Evolutionary conservation across 441 rosid genomes (phyloP), one percentile per base, ranked within the genome.

Genomic region (Populus hybrid): DNA sequence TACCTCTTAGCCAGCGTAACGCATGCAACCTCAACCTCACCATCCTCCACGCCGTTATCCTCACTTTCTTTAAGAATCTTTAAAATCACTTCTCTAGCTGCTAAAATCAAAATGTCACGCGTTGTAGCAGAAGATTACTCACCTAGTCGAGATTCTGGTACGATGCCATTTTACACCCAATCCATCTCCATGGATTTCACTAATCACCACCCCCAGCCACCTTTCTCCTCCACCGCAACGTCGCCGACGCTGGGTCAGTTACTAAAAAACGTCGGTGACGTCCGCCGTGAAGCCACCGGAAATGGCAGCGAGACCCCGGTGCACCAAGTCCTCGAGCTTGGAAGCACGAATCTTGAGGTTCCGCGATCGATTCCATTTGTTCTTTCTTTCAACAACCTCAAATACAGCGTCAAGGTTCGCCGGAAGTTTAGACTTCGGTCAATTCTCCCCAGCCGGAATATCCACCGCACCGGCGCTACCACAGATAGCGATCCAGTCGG

Each of bases 281-380:
- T 75, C 2, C 78, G 88, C 5, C 89, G 91, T 80, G 87, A 90
- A 74, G 85, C 78, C 28, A 80, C 85, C 9, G 98, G 97, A 8
- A 94, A 94, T 53, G 89, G 89, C 4, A 81, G 82, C 64, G 97
- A 92, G 74, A 92, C 99, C 21, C 98, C 94, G 26, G 86, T 89
- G 56, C 98, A 91, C 68, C 91, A 86, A 31, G 80, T 85, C 36
- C 84, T 91, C 1, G 86, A 91, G 28, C 76, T 86, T 24, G 76
- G 82, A 6, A 84, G 76, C 78, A 61, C 68, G 6, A 76, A 74
- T 45, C 74, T 85, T 26, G 84, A 85, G 38, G 86, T 81, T 1
- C 86, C 84, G 9, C 84, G 90, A 7, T 78, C 91, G 0, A 84
- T 95, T 7, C 90, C 94, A 0, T 93, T 95, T 72, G 81, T 93